phyloP scores from a whole-genome alignment of 345 rosid species.

The Erucastrum elatum region DNA sequence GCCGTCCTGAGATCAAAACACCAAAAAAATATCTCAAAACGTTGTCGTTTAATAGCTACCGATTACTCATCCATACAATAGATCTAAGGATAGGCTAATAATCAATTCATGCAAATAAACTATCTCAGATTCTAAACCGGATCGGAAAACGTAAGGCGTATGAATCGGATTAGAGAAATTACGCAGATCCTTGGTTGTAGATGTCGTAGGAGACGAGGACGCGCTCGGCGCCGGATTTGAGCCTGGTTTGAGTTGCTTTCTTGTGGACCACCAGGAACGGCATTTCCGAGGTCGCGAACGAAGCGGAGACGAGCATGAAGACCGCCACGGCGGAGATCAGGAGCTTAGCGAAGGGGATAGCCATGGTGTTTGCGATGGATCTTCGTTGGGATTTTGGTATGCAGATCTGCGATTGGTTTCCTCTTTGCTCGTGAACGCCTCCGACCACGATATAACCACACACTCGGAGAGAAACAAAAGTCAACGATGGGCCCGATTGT shows the following conservation, averaged over 20 bases:
- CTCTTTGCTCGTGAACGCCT: conserved; percentile 21
- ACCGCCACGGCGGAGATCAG: conserved; percentile 46
- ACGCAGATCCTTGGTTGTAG: conserved; percentile 96
- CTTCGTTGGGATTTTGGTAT: neutral
- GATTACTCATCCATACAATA: neutral
- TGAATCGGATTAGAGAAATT: conserved; percentile 28
- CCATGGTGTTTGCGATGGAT: conserved; percentile 27
- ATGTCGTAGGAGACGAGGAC: conserved; percentile 80
- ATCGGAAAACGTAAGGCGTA: conserved; percentile 24
- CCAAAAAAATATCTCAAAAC: neutral
- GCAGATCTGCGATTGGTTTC: conserved; percentile 37
- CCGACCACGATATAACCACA: conserved; percentile 14
- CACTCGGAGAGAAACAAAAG: conserved; percentile 1
- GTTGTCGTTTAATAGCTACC: neutral
- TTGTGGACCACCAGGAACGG: conserved; percentile 93
- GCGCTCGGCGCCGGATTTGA: conserved; percentile 87
- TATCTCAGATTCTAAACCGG: neutral
- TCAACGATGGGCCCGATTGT: conserved; percentile 27
- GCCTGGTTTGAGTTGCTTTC: conserved; percentile 77
- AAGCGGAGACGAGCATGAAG: conserved; percentile 50
- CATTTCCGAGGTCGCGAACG: conserved; percentile 63
- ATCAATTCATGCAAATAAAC: conserved; percentile 15
- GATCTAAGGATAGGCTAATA: conserved; percentile 18
- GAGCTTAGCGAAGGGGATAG: conserved; percentile 33
- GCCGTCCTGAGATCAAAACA: conserved; percentile 58